Conservation (phyloP, 2,329 filamentous ascomycete genomes). For the Simplicillium aogashimaense region DNA sequence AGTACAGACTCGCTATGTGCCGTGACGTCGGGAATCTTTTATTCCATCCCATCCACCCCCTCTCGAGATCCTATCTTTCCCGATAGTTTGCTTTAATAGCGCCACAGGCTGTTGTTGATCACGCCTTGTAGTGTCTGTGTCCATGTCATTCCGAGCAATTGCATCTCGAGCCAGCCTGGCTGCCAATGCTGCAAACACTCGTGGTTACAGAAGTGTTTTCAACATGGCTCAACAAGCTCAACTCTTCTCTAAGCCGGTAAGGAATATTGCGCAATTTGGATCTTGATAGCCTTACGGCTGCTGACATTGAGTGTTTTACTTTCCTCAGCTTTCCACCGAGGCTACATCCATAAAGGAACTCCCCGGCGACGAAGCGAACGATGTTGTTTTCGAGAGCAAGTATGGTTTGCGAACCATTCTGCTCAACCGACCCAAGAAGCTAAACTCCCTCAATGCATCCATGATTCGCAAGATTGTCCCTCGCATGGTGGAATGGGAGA, state of each 20-base stretch:
- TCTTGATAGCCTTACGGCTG: too few relatives aligned
- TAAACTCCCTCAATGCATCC: conserved; percentile 85
- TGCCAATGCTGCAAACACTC: conserved; percentile 31
- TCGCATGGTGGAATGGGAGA: conserved; percentile 83
- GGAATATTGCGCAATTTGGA: neutral
- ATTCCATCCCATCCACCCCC: conserved; percentile 4
- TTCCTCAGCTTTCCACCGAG: conserved; percentile 21
- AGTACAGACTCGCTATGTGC: neutral
- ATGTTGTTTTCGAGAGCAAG: conserved; percentile 83
- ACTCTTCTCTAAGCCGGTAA: conserved; percentile 34
- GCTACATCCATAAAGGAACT: conserved; percentile 40
- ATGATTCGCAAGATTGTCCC: conserved; percentile 95
- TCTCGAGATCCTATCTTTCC: conserved; percentile 2
- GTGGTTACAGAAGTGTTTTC: conserved; percentile 29
- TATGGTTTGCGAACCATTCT: conserved; percentile 88
- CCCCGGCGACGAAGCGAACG: conserved; percentile 65
- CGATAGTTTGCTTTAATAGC: too few relatives aligned
- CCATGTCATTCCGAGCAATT: conserved; percentile 48
- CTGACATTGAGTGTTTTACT: too few relatives aligned
- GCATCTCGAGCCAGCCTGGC: conserved; percentile 42
- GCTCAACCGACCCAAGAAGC: conserved; percentile 85
- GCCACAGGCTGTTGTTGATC: conserved; percentile 8
- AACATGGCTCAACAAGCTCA: conserved; percentile 77
- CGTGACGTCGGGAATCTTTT: conserved; percentile 2
- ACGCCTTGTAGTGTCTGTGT: neutral